Percentiles rank a stretch among this genome's conserved stretches.
These are phyloP conservation scores for Penicillium cosmopolitanum DNA, from an alignment of 495 filamentous ascomycete species.

Conservation along the genomic window DNA sequence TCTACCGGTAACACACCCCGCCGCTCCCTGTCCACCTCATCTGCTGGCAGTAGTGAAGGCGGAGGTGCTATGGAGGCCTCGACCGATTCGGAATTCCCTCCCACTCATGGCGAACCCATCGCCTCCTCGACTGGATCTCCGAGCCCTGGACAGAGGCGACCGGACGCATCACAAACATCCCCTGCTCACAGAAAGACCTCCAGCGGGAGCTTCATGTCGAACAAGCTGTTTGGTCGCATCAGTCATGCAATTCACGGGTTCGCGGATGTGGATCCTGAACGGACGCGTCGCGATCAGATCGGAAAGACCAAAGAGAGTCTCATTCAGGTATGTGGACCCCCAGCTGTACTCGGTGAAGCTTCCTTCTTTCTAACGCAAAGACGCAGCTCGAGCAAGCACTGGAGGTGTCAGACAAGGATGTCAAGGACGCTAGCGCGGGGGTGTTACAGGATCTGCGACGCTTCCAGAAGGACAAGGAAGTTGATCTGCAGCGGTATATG, in stretches of 20 bases:
- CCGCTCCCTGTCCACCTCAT: slow-evolving; percentile 66
- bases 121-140: slow-evolving; percentile 61
- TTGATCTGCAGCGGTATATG: slow-evolving; percentile 92
- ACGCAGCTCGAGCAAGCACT: slow-evolving; percentile 87
- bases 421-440: slow-evolving; percentile 84
- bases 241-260: slow-evolving; percentile 95
- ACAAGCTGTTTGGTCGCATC: slow-evolving; percentile 92
- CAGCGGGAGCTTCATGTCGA: slow-evolving; percentile 82
- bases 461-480: slow-evolving; percentile 93
- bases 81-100: slow-evolving; percentile 91
- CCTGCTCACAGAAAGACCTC: slow-evolving; percentile 68
- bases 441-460: slow-evolving; percentile 86
- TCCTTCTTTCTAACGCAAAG: slow-evolving; percentile 10
- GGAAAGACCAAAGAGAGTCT: slow-evolving; percentile 86
- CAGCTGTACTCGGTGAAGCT: background rate
- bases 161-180: slow-evolving; percentile 33
- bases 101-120: slow-evolving; percentile 74
- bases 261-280: slow-evolving; percentile 92
- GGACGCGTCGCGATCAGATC: slow-evolving; percentile 88
- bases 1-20: slow-evolving; percentile 52
- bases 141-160: slow-evolving; percentile 33
- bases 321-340: slow-evolving; percentile 52
- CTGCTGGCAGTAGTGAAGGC: slow-evolving; percentile 48
- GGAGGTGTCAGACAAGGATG: slow-evolving; percentile 82
- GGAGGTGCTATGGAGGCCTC: slow-evolving; percentile 63